phyloP scores from a whole-genome alignment of 2,329 filamentous ascomycete genomes.

The Calonectria henricotiae region DNA sequence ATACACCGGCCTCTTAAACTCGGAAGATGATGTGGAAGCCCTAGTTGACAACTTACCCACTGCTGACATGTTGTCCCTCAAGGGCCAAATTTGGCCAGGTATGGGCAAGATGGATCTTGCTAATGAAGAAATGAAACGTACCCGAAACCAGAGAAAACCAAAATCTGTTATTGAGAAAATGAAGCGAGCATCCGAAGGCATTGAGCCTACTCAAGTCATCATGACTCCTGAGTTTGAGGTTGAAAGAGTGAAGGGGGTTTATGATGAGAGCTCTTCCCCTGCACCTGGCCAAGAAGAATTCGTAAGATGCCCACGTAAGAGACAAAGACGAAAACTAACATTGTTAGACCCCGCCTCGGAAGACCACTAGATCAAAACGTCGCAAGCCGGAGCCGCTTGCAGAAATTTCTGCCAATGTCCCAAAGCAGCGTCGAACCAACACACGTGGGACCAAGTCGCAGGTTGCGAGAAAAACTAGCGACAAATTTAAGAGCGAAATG shows the following conservation, averaged over 20 bases:
- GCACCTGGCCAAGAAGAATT: conserved; percentile 59
- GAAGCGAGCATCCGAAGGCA: conserved; percentile 74
- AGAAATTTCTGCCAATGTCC: conserved; percentile 58
- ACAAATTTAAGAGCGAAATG: conserved; percentile 40
- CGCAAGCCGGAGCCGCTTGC: conserved; percentile 55
- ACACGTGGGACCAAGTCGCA: conserved; percentile 44
- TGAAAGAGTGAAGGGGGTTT: conserved; percentile 72
- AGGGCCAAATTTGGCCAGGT: conserved; percentile 82
- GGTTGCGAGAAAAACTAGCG: conserved; percentile 42
- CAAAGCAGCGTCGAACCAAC: conserved; percentile 50
- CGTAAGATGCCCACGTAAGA: conserved; percentile 58
- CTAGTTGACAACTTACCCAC: conserved; percentile 51
- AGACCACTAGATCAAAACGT: conserved; percentile 52
- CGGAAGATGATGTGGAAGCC: conserved; percentile 52
- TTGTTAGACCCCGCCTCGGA: conserved; percentile 53
- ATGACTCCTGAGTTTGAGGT: conserved; percentile 70
- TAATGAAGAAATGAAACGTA: conserved; percentile 80
- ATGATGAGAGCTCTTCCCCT: conserved; percentile 72
- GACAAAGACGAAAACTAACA: conserved; percentile 20
- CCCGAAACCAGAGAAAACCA: conserved; percentile 85
- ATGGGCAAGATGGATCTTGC: conserved; percentile 89
- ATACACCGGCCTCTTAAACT: conserved; percentile 52
- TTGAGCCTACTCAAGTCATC: conserved; percentile 77
- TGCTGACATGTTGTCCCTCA: conserved; percentile 66
- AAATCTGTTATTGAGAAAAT: conserved; percentile 80